A percentile compares a stretch with the other conserved stretches of the same genome.
Evolutionary conservation across 768 basidiomycete species (phyloP).

Genomic region (Suillus americanus): DNA sequence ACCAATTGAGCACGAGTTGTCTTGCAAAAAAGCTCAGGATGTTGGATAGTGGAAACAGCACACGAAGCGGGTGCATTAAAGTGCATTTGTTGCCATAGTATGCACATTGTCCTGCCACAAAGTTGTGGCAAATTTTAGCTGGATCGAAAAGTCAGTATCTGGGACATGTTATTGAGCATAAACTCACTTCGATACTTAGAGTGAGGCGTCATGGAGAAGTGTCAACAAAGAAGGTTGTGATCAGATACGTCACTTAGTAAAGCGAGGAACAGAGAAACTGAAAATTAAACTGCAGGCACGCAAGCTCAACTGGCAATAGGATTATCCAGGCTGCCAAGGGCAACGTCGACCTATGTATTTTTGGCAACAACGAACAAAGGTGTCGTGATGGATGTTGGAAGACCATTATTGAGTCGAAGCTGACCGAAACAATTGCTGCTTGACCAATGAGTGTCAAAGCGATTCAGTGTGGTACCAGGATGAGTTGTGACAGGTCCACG

Average conservation of each 20-base stretch:
- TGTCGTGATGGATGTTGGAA: constrained; percentile 6
- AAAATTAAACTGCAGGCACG: constrained; percentile 1
- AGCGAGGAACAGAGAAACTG: constrained; percentile 1
- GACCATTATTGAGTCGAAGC: background rate
- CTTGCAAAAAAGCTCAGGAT: constrained; percentile 17
- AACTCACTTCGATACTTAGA: constrained; percentile 34
- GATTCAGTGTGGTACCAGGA: background rate
- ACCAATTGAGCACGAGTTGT: constrained; percentile 14
- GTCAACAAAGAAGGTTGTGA: background rate
- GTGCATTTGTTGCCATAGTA: constrained; percentile 39
- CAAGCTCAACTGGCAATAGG: background rate
- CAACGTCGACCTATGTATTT: constrained; percentile 12
- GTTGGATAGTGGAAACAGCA: constrained; percentile 12
- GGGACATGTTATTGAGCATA: background rate
- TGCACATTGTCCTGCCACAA: constrained; percentile 34
- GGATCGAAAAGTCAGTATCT: constrained; percentile 10
- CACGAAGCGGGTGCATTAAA: constrained; percentile 30
- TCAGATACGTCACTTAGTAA: background rate
- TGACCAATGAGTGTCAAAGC: constrained; percentile 7
- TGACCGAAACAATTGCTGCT: background rate
- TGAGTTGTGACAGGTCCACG: background rate
- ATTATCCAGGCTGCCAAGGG: constrained; percentile 22
- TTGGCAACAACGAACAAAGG: constrained; percentile 11
- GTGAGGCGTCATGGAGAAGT: constrained; percentile 13
- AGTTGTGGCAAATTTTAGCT: constrained; percentile 37